Percentiles rank a stretch among this genome's conserved stretches.
phyloP scores from a whole-genome alignment of 2,329 filamentous ascomycete species.

The Diaporthe sp. region DNA sequence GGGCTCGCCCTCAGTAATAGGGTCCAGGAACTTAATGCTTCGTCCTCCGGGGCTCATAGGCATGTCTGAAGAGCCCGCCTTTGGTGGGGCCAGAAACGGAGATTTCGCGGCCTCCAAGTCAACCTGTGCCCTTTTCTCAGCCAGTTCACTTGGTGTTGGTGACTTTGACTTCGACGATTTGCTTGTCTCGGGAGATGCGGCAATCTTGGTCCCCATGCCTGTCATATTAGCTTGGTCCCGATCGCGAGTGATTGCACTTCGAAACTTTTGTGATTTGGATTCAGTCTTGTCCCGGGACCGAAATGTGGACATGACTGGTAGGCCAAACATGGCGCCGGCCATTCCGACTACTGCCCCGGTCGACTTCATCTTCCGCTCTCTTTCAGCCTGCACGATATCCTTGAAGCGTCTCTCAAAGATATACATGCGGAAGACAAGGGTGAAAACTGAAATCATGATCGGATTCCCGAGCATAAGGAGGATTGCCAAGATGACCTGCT shows the following conservation, averaged over 20 bases:
- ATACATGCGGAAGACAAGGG: conserved; percentile 58
- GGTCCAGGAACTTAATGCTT: conserved; percentile 32
- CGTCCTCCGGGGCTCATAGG: conserved; percentile 25
- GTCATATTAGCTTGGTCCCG: conserved; percentile 42
- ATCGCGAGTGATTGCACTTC: neutral
- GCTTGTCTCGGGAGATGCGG: conserved; percentile 1
- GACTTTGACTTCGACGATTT: conserved; percentile 6
- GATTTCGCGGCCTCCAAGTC: conserved; percentile 15
- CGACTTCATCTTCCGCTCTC: conserved; percentile 49
- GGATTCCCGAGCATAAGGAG: conserved; percentile 75
- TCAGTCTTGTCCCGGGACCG: conserved; percentile 26
- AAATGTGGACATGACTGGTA: conserved; percentile 42
- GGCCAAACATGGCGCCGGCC: conserved; percentile 45
- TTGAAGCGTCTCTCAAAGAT: conserved; percentile 74
- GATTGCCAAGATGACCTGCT: conserved; percentile 75
- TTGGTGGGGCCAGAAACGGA: conserved; percentile 22
- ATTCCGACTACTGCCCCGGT: conserved; percentile 45
- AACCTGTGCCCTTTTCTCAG: conserved; percentile 19
- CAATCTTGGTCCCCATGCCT: conserved; percentile 16
- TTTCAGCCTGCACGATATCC: conserved; percentile 63
- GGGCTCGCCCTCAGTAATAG: conserved; percentile 27
- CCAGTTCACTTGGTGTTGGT: conserved; percentile 1
- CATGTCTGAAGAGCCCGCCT: neutral
- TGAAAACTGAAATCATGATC: conserved; percentile 75
- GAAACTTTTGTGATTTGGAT: neutral